phyloP scores from a whole-genome alignment of 306 rosid species.

The Quillaja saponaria region DNA sequence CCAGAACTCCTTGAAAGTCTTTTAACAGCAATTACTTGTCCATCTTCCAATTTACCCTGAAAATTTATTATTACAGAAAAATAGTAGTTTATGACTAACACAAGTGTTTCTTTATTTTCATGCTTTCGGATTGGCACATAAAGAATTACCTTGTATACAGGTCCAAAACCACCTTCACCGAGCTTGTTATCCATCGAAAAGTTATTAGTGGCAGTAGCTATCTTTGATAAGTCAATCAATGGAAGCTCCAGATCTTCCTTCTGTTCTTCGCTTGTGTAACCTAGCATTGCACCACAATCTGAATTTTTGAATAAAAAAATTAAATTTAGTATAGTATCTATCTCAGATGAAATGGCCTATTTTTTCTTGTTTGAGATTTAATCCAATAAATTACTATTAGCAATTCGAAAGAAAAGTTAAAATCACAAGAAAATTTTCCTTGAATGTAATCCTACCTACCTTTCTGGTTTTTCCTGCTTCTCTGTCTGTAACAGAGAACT shows the following conservation, averaged over 20 bases:
- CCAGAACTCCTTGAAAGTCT: constrained; percentile 51
- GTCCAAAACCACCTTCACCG: constrained; percentile 68
- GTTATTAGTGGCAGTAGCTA: constrained; percentile 44
- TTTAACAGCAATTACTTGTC: constrained; percentile 55
- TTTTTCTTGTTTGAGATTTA: too few relatives aligned
- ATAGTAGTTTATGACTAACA: neutral
- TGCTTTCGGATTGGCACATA: neutral
- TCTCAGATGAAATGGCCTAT: neutral
- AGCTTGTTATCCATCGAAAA: constrained; percentile 45
- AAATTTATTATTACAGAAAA: neutral
- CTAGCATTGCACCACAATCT: too few relatives aligned
- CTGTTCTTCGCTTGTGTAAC: constrained; percentile 21
- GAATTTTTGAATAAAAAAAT: neutral
- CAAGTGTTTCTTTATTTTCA: neutral
- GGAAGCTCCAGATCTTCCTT: constrained; percentile 58
- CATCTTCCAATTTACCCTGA: constrained; percentile 49
- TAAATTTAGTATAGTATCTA: neutral
- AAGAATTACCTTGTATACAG: constrained; percentile 44
- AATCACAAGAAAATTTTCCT: too few relatives aligned
- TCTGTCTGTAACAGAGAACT: too few relatives aligned
- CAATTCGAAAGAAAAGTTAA: too few relatives aligned
- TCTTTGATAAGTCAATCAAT: constrained; percentile 38
- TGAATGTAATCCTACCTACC: constrained; percentile 4
- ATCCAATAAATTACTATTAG: too few relatives aligned
- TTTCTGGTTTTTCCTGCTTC: too few relatives aligned